A percentile compares a stretch with the other conserved stretches of the same genome.
These are phyloP conservation scores for Protoeuglena noctilucae DNA, from an alignment of 139 green algal species.

Conservation along the genomic window DNA sequence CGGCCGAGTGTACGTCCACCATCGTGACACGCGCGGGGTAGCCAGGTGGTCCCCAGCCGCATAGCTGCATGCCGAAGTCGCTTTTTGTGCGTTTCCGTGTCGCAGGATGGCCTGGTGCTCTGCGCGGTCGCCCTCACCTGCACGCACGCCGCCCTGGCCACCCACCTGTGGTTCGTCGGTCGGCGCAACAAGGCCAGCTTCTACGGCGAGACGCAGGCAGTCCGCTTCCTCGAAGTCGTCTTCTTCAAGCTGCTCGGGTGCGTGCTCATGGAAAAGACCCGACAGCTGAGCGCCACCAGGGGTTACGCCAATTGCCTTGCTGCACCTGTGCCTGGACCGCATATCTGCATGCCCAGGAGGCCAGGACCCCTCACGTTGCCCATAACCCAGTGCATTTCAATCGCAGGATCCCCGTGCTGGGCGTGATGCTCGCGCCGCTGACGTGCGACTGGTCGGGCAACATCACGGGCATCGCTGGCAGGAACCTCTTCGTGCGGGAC, in stretches of 20 bases:
- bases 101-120: background rate
- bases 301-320: no score
- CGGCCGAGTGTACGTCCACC: no score
- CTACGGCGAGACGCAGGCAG: background rate
- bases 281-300: no score
- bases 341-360: no score
- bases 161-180: background rate
- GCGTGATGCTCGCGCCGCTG: background rate
- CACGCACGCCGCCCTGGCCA: background rate
- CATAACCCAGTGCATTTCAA: no score
- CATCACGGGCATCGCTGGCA: background rate
- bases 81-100: background rate
- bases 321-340: no score
- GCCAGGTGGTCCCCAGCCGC: background rate
- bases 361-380: no score
- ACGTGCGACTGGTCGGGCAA: background rate
- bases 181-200: background rate
- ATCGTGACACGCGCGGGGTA: no score
- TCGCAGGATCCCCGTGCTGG: background rate
- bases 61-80: background rate
- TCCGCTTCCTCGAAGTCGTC: background rate
- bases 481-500: background rate
- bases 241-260: background rate
- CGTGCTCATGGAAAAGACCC: no score
- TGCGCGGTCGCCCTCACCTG: background rate